A percentile compares a stretch with the other conserved stretches of the same genome.
phyloP scores from a whole-genome alignment of 495 filamentous ascomycete genomes.

The Amphirosellinia nigrospora region DNA sequence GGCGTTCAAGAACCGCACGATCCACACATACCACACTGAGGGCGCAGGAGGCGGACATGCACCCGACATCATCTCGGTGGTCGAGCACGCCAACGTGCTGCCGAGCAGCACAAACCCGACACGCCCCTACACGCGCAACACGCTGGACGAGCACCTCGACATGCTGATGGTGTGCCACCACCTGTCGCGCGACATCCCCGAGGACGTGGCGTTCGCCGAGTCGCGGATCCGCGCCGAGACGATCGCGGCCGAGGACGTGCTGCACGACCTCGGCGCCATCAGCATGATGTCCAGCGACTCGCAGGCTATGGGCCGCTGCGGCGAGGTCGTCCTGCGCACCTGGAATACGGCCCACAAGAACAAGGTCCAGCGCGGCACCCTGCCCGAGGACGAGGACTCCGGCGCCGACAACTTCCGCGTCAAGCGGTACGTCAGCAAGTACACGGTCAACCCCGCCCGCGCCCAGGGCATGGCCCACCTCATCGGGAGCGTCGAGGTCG shows the following conservation, averaged over 20 bases:
- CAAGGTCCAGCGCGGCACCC: slow-evolving; percentile 79
- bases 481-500: slow-evolving; percentile 85
- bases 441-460: slow-evolving; percentile 95
- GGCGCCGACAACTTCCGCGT: slow-evolving; percentile 92
- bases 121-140: slow-evolving; percentile 89
- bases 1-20: slow-evolving; percentile 87
- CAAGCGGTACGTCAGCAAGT: slow-evolving; percentile 93
- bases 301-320: slow-evolving; percentile 97
- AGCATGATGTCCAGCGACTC: slow-evolving; percentile 98
- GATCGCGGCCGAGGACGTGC: slow-evolving; percentile 95
- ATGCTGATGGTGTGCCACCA: slow-evolving; percentile 99
- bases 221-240: slow-evolving; percentile 94
- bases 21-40: slow-evolving; percentile 99
- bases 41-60: slow-evolving; percentile 96
- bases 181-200: slow-evolving; percentile 86
- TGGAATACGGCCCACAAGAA: slow-evolving; percentile 99
- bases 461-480: slow-evolving; percentile 93
- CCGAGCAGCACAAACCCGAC: slow-evolving; percentile 95
- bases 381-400: slow-evolving; percentile 80
- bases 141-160: slow-evolving; percentile 94
- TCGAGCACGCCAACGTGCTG: slow-evolving; percentile 90
- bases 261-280: slow-evolving; percentile 95
- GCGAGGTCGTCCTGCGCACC: slow-evolving; percentile 91
- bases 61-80: slow-evolving; percentile 94
- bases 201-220: slow-evolving; percentile 96